These are phyloP conservation scores for Exophiala oligosperma DNA, from an alignment of 2,329 filamentous ascomycete species.

Conservation along the genomic window DNA sequence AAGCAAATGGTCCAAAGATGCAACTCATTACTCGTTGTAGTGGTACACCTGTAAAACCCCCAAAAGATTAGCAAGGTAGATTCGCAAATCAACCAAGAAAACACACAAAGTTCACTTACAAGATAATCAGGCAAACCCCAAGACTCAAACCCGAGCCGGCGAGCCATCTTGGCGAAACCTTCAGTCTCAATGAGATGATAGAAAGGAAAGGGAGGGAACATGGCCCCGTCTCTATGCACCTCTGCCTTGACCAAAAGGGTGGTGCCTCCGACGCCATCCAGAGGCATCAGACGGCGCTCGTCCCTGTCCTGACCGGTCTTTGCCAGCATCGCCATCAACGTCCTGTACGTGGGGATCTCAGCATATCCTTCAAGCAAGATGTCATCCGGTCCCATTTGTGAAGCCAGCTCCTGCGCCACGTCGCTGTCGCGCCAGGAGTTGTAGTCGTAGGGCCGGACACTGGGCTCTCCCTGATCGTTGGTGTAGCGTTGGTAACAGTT, in stretches of 20 bases:
- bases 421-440: constrained; percentile 96
- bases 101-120: constrained; percentile 54
- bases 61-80: no score
- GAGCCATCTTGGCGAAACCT: constrained; percentile 96
- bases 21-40: constrained; percentile 28
- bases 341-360: constrained; percentile 88
- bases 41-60: constrained; percentile 24
- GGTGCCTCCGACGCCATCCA: constrained; percentile 93
- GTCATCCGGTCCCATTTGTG: constrained; percentile 84
- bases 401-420: constrained; percentile 71
- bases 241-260: constrained; percentile 93
- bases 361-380: constrained; percentile 91
- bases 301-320: constrained; percentile 58
- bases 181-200: constrained; percentile 98
- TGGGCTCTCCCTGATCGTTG: constrained; percentile 68
- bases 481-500: constrained; percentile 93
- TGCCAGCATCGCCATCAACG: constrained; percentile 83
- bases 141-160: constrained; percentile 78
- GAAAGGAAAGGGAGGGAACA: constrained; percentile 96
- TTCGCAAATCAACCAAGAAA: no score
- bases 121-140: constrained; percentile 96
- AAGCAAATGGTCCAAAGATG: not conserved
- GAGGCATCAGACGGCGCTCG: constrained; percentile 63
- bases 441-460: constrained; percentile 87
- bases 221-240: constrained; percentile 93